phyloP scores from a whole-genome alignment of 2,329 filamentous ascomycete species.

The Metarhizium humberi region DNA sequence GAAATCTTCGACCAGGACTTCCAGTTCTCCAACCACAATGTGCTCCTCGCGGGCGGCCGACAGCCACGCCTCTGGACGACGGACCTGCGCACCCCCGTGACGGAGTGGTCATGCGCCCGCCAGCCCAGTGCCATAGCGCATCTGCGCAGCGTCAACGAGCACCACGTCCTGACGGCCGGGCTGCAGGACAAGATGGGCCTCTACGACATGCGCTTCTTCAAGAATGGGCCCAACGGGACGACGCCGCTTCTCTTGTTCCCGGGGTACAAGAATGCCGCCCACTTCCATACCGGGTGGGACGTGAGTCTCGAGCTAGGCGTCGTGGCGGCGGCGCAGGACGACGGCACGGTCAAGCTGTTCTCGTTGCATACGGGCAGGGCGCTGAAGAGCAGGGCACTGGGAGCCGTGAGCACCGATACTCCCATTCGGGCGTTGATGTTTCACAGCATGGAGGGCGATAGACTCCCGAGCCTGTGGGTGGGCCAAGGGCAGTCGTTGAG shows the following conservation, averaged over 20 bases:
- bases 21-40: conserved; percentile 28
- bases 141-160: conserved; percentile 35
- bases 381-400: conserved; percentile 21
- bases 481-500: conserved; percentile 26
- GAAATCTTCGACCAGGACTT: conserved; percentile 43
- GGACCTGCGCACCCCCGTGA: conserved; percentile 31
- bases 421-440: conserved; percentile 37
- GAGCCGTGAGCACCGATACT: conserved; percentile 11
- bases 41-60: conserved; percentile 43
- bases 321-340: conserved; percentile 45
- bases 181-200: conserved; percentile 39
- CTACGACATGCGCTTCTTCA: conserved; percentile 45
- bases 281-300: conserved; percentile 42
- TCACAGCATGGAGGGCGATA: conserved; percentile 29
- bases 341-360: conserved; percentile 38
- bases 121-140: conserved; percentile 37
- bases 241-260: conserved; percentile 38
- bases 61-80: conserved; percentile 34
- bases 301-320: conserved; percentile 35
- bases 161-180: conserved; percentile 45
- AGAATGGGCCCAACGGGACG: conserved; percentile 11
- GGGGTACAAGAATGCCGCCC: conserved; percentile 39
- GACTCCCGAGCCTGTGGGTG: conserved; percentile 36
- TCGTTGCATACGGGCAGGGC: conserved; percentile 35
- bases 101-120: conserved; percentile 21